Evolutionary conservation across 1,284 basidiomycete species (phyloP).

Genomic region (Exsudoporus floridanus): DNA sequence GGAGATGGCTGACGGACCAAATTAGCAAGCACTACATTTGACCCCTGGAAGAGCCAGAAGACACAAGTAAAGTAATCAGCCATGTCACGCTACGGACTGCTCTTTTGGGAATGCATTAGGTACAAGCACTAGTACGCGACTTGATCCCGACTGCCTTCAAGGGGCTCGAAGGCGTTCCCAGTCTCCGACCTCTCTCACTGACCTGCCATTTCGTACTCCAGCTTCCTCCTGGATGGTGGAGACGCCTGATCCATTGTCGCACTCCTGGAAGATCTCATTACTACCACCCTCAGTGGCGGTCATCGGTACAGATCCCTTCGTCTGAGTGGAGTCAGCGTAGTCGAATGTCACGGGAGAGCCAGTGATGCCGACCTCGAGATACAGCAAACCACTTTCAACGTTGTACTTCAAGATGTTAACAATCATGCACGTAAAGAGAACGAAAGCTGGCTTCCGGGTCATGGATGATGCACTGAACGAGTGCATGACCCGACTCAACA

Average conservation of each 20-base stretch:
- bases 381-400: no score
- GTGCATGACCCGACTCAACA: neutral
- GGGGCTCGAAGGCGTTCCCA: conserved; percentile 19
- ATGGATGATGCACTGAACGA: conserved; percentile 43
- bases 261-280: conserved; percentile 32
- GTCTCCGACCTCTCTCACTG: conserved; percentile 33
- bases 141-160: conserved; percentile 15
- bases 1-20: conserved; percentile 13
- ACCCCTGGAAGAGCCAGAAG: neutral
- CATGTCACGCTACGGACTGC: neutral
- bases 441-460: conserved; percentile 39
- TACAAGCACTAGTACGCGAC: neutral
- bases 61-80: conserved; percentile 6
- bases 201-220: conserved; percentile 39
- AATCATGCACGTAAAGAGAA: neutral
- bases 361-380: no score
- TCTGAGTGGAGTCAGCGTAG: conserved; percentile 10
- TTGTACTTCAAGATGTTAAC: no score
- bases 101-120: neutral
- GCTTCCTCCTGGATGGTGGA: conserved; percentile 38
- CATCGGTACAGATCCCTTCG: conserved; percentile 45
- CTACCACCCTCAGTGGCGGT: conserved; percentile 43
- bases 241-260: conserved; percentile 40
- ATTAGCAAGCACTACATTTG: conserved; percentile 7
- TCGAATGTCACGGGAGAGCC: no score